Conservation (phyloP, 108 stramenopile species). For the Bacterosira constricta region DNA sequence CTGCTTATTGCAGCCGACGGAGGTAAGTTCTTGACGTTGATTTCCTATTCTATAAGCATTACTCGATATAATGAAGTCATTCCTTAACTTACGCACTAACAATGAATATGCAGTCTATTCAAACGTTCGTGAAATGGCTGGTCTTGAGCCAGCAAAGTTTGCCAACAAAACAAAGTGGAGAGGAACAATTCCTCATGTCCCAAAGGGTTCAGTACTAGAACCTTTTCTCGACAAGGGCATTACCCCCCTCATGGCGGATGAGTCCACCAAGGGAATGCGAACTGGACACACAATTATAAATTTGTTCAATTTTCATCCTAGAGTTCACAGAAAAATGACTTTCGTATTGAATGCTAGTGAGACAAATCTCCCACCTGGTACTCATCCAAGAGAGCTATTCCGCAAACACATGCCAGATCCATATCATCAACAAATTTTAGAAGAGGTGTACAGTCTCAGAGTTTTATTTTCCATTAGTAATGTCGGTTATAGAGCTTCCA, state of each 20-base stretch:
- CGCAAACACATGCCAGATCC: neutral
- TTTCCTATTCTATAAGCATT: too few species aligned
- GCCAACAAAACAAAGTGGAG: constrained; percentile 25
- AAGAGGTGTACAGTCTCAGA: constrained; percentile 2
- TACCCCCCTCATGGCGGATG: neutral
- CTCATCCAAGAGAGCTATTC: constrained; percentile 14
- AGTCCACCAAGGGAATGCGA: neutral
- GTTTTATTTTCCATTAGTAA: neutral
- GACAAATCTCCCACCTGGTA: neutral
- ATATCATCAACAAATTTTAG: neutral
- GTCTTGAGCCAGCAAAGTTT: constrained; percentile 16
- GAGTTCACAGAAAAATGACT: constrained; percentile 13
- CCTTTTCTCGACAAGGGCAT: constrained; percentile 8
- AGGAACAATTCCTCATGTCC: constrained; percentile 4
- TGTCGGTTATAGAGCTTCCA: constrained; percentile 6
- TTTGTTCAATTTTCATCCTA: constrained; percentile 34
- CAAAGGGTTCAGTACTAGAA: constrained; percentile 4
- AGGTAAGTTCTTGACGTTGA: too few species aligned
- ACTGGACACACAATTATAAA: neutral
- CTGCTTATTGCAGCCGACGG: constrained; percentile 52
- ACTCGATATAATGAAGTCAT: too few species aligned
- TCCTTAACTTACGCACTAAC: too few species aligned
- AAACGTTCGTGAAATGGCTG: constrained; percentile 21
- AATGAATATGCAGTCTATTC: too few species aligned
- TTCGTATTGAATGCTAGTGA: constrained; percentile 6